Percentiles rank a stretch among this genome's conserved stretches.
These are phyloP conservation scores for Neurospora sp. DNA, from an alignment of 495 filamentous ascomycete species.

Conservation along the genomic window DNA sequence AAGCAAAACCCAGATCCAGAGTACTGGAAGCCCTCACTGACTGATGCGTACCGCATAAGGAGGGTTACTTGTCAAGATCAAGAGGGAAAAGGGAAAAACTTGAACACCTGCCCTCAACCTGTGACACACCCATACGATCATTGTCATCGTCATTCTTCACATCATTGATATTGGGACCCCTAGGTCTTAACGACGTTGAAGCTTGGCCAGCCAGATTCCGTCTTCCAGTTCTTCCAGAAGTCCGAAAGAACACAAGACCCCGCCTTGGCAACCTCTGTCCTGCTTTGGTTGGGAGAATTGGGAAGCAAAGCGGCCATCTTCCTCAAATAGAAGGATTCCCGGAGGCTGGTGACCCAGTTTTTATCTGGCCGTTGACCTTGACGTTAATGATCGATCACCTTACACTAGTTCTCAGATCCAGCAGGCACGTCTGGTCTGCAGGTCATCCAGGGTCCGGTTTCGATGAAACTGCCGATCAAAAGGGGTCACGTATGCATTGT, in stretches of 20 bases:
- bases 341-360: too few relatives aligned
- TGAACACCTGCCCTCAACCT: neutral
- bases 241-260: neutral
- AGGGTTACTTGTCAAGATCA: neutral
- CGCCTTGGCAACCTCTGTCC: too few relatives aligned
- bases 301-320: too few relatives aligned
- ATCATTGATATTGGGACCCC: neutral
- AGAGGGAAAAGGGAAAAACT: neutral
- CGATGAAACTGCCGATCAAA: too few relatives aligned
- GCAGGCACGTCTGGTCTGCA: too few relatives aligned
- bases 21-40: neutral
- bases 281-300: too few relatives aligned
- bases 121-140: neutral
- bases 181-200: neutral
- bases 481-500: too few relatives aligned
- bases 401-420: too few relatives aligned
- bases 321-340: too few relatives aligned
- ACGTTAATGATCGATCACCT: too few relatives aligned
- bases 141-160: neutral
- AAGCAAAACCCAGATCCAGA: neutral
- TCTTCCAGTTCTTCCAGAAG: neutral
- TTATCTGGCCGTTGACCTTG: too few relatives aligned
- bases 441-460: too few relatives aligned
- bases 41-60: neutral
- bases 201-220: neutral